Evolutionary conservation across 768 basidiomycete genomes (phyloP), one percentile per base, ranked within the genome.

Genomic region (Leucosporidium yakuticum): DNA sequence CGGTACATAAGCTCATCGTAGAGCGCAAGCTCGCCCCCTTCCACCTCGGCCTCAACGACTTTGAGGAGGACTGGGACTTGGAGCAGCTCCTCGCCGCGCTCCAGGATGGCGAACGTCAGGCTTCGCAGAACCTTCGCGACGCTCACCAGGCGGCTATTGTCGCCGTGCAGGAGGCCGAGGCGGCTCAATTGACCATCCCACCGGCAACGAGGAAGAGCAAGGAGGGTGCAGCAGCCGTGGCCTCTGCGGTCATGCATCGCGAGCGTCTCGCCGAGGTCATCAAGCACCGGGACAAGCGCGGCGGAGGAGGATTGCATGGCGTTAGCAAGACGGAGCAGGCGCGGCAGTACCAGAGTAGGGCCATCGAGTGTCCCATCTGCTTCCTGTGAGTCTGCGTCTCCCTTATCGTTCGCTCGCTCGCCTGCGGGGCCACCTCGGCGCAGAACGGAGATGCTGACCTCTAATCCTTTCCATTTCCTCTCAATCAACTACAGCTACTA

Each of bases 361-460:
- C 93, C 23, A 82, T 87, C 23, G 96, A 99, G 78, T 99, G 96
- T 82, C 96, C 96, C 29, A 96, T 99, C 69, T 99, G 94, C 80
- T 97, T 98, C 81, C 83, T 98, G 79, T 95, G 90, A 75, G 74
- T 67, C n/a, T 77, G 88, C 85, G 66, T 64, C 74, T 71, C 60
- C 23, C 49, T 49, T 74, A 71, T 69, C 61, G 73, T 21, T n/a
- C 44, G 17, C 34, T 62, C 65, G 66, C 58, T 76, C 75, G 54
- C 76, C 53, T 29, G 27, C 31, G 27, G 9, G 27, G 27, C 53
- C 31, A 8, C 27, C 27, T 54, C 53, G 14, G 15, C 53, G 7
- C 51, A 29, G 15, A 20, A 54, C 53, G 50, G 25, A 21, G 32
- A 60, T 39, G 36, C 54, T n/a, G 54, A 20, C 29, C 50, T 55